Percentiles rank a stretch among this genome's conserved stretches.
Conservation (phyloP, 1,139 yeast species). For the Nakaseomyces delphensis region DNA sequence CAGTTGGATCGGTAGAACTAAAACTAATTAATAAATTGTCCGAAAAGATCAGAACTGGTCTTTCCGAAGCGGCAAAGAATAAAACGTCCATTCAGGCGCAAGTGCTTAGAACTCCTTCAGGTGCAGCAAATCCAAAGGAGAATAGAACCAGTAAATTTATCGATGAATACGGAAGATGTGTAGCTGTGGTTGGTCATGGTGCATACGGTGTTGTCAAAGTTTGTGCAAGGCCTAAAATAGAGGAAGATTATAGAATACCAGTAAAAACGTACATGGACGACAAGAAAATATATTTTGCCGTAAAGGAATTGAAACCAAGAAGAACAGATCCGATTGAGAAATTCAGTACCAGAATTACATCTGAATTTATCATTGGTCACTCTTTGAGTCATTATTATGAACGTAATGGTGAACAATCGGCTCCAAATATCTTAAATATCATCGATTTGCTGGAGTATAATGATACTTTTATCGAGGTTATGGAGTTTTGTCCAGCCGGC, state of each 20-base stretch:
- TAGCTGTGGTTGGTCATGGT: slow-evolving; percentile 56
- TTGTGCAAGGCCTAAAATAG: slow-evolving; percentile 34
- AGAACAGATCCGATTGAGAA: slow-evolving; percentile 42
- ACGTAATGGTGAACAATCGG: slow-evolving; percentile 12
- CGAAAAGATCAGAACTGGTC: slow-evolving; percentile 31
- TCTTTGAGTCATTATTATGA: slow-evolving; percentile 41
- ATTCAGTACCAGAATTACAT: slow-evolving; percentile 57
- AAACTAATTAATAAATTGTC: slow-evolving; percentile 41
- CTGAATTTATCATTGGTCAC: slow-evolving; percentile 68
- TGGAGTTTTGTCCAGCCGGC: slow-evolving; percentile 70
- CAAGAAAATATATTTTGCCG: slow-evolving; percentile 44
- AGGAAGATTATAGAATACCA: slow-evolving; percentile 24
- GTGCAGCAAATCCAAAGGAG: not conserved
- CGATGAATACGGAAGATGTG: slow-evolving; percentile 51
- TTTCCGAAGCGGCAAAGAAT: not conserved
- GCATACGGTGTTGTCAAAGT: slow-evolving; percentile 57
- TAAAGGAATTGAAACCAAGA: slow-evolving; percentile 53
- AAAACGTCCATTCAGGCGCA: not conserved
- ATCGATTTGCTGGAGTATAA: slow-evolving; percentile 52
- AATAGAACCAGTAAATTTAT: slow-evolving; percentile 28
- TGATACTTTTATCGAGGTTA: slow-evolving; percentile 57
- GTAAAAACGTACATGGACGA: slow-evolving; percentile 17
- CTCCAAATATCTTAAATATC: slow-evolving; percentile 58
- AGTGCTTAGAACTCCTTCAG: slow-evolving; percentile 13
- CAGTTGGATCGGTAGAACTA: slow-evolving; percentile 47